phyloP scores from a whole-genome alignment of 2,329 filamentous ascomycete genomes.

The Colletotrichum eremochloae region DNA sequence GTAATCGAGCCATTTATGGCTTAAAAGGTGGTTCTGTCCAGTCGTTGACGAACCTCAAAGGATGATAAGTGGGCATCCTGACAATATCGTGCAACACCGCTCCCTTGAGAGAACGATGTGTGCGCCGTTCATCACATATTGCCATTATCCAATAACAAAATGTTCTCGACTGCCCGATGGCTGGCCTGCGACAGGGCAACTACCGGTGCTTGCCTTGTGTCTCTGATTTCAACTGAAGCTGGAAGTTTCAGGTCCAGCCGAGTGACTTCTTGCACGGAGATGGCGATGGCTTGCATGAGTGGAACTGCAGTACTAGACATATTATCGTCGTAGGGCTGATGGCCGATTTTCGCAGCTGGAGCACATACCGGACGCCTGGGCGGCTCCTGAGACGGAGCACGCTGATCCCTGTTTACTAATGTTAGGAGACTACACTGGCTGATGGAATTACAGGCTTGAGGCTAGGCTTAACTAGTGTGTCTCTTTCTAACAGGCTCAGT shows the following conservation, averaged over 20 bases:
- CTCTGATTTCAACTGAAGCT: constrained; percentile 35
- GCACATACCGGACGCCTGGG: background rate
- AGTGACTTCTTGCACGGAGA: background rate
- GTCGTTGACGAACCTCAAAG: background rate
- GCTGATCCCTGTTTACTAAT: background rate
- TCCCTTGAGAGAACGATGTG: constrained; percentile 3
- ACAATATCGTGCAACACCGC: background rate
- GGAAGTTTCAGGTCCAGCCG: constrained; percentile 28
- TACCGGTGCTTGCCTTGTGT: background rate
- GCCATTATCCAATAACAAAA: constrained; percentile 40
- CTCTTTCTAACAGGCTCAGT: constrained; percentile 14
- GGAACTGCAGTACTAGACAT: constrained; percentile 16
- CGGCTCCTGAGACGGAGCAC: constrained; percentile 23
- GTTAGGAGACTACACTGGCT: constrained; percentile 3
- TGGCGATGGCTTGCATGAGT: constrained; percentile 37
- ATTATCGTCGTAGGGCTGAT: constrained; percentile 35
- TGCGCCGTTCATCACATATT: background rate
- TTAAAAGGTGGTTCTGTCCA: background rate
- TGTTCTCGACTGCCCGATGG: constrained; percentile 11
- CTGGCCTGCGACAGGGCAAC: constrained; percentile 38
- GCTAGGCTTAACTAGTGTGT: background rate
- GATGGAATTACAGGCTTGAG: accelerated
- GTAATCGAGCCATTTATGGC: background rate
- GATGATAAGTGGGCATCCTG: background rate
- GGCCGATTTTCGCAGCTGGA: constrained; percentile 1